Base-by-base conservation (phyloP, 345 rosid genomes). In the Physaria fendleri region DNA sequence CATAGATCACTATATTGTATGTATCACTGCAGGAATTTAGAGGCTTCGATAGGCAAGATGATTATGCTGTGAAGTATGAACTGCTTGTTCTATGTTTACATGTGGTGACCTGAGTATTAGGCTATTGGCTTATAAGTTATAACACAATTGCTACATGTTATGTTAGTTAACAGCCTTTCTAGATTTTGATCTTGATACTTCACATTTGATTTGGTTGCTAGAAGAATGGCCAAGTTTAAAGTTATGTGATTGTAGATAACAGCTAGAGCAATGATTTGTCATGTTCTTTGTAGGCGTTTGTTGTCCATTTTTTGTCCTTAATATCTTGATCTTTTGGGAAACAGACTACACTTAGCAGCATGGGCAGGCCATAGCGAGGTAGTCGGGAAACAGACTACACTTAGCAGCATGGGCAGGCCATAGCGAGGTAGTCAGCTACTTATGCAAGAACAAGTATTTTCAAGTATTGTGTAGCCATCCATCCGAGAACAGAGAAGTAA, bases 361-460 rank as follows among this genome's bases (percentile, higher is more conserved):
- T 90, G 99, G 97, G 77, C 97, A 33, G 97, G 99, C 11, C 85
- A 90, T 39, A 69, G 77, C 24, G 78, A 81, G 74, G 88, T 82
- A n/a, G n/a, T n/a, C n/a, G n/a, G 58, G 24, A 33, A 56, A 48
- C 65, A 91, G 96, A 68, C 75, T 93, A 59, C 97, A 90, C 71
- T 77, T 93, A 49, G 99, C 97, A 64, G 96, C 99, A 64, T 90
- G 99, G 97, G 77, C 97, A 33, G 97, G 99, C 11, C 85, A 90
- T 39, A 69, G 77, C 24, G 78, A 81, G 74, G 88, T 82, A 11
- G 92, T 82, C 32, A 78, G 71, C 71, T 85, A 82, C 68, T 83
- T 93, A 54, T 90, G 97, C 85, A 81, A 87, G 71, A 71, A 85
- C 34, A 93, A 87, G n/a, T n/a, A n/a, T n/a, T n/a, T n/a, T n/a